Base-by-base conservation (phyloP, 2,329 filamentous ascomycete genomes). In the Botryosphaeria dothidea region DNA sequence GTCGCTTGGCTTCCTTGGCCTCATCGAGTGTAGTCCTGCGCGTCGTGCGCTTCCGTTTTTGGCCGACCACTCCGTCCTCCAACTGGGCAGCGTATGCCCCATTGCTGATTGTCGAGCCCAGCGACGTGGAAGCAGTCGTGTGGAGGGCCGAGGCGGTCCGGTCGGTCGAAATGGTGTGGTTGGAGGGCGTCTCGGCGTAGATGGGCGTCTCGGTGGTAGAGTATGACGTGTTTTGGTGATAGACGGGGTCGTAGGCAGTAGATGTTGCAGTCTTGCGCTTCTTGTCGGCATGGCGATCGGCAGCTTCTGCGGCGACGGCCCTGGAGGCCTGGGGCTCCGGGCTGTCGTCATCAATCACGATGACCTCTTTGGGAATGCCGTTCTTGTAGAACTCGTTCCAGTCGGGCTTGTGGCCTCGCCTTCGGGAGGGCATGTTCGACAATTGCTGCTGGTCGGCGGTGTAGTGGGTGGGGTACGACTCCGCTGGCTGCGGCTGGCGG, bases 61-160 rank as follows among this genome's bases (percentile, higher is more conserved):
- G 91, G 36, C 93, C 92, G n/a, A 87, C 82, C 61, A 85, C 83
- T 34, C 82, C 82, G 58, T 89, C 85, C 68, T 90, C 88, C 69
- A 88, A 70, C 34, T 77, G 77, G 38, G 76, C 86, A 58, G 91
- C 89, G 72, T 91, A 89, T n/a, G 57, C 52, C 38, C 83, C 84
- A 69, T 82, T 86, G 77, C 84, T 86, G 29, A 81, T 82, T 70
- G 85, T 83, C 6, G 91, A 93, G 15, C 89, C 90, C 5, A 93
- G 80, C 15, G 94, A 98, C 0, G 95, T 97, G 4, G 93, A 89
- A 48, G 94, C 94, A 0, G 93, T 97, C 3, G 92, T 95, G 73
- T 94, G 88, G 65, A 93, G 82, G 48, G 87, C 86, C 17, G 92
- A 95, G 34, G 90, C 90, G 15, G 92, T 96, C 68, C 92, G 88